Percentiles rank a stretch among this genome's conserved stretches.
phyloP scores from a whole-genome alignment of 345 rosid genomes.

The Sonneratia alba region DNA sequence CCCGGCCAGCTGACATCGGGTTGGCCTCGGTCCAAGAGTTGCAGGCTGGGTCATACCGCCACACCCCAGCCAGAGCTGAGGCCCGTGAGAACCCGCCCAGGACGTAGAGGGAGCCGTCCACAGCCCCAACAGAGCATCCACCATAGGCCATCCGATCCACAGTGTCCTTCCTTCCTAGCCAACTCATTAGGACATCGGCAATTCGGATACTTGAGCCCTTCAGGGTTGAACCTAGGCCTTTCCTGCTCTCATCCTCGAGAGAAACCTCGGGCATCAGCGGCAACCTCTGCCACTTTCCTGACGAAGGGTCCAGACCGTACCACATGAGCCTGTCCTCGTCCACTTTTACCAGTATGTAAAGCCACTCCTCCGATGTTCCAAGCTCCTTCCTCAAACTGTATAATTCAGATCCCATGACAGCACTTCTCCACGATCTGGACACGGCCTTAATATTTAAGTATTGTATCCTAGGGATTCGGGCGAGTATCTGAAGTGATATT shows the following conservation, averaged over 20 bases:
- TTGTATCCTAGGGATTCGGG: constrained; percentile 63
- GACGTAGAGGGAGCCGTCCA: constrained; percentile 74
- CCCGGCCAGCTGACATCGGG: constrained; percentile 64
- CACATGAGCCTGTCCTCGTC: constrained; percentile 61
- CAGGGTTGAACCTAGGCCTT: constrained; percentile 29
- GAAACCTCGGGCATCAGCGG: constrained; percentile 57
- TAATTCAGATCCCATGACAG: constrained; percentile 46
- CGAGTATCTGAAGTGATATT: constrained; percentile 73
- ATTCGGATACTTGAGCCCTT: constrained; percentile 42
- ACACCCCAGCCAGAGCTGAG: constrained; percentile 54
- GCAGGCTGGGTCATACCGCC: constrained; percentile 58
- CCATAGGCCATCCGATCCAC: constrained; percentile 50
- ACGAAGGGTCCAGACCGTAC: constrained; percentile 81
- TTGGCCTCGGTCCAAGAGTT: constrained; percentile 69
- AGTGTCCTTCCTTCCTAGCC: constrained; percentile 51
- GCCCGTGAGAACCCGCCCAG: constrained; percentile 69
- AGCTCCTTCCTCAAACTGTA: constrained; percentile 63
- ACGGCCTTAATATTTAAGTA: constrained; percentile 50
- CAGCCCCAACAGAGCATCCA: constrained; percentile 71
- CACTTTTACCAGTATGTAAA: constrained; percentile 62
- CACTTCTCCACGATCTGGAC: constrained; percentile 57
- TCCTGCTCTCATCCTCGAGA: constrained; percentile 45
- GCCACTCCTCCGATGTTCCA: constrained; percentile 80
- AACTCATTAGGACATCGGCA: constrained; percentile 56
- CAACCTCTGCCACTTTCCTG: constrained; percentile 69